A percentile compares a stretch with the other conserved stretches of the same genome.
Evolutionary conservation across 257 asterid genomes (phyloP).

Genomic region (Penstemon barbatus): DNA sequence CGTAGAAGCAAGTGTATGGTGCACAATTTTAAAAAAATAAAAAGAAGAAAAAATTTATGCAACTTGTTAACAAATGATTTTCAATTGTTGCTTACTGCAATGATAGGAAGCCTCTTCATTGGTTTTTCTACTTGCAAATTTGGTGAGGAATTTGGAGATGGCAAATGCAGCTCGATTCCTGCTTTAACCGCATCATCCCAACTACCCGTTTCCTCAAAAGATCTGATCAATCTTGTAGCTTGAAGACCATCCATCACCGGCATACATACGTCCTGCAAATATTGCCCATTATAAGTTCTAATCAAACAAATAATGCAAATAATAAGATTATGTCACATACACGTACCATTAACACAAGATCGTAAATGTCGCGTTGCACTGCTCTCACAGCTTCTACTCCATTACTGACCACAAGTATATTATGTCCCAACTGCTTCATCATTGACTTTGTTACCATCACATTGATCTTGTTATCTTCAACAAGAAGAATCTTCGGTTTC

Average conservation of each 20-base stretch:
- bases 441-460: slow-evolving; percentile 80
- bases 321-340: background rate
- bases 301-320: background rate
- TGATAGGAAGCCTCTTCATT: slow-evolving; percentile 56
- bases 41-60: no score
- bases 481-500: slow-evolving; percentile 79
- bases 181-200: slow-evolving; percentile 81
- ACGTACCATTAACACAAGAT: slow-evolving; percentile 78
- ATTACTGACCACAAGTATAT: slow-evolving; percentile 58
- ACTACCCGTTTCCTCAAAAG: slow-evolving; percentile 78
- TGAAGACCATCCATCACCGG: slow-evolving; percentile 92
- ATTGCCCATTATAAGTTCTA: slow-evolving; percentile 4
- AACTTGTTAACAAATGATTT: no score
- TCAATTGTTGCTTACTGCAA: slow-evolving; percentile 55
- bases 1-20: no score
- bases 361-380: slow-evolving; percentile 49
- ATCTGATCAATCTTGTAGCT: slow-evolving; percentile 79
- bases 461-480: slow-evolving; percentile 79
- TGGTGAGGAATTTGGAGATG: slow-evolving; percentile 37
- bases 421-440: slow-evolving; percentile 84
- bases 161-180: slow-evolving; percentile 53
- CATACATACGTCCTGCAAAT: slow-evolving; percentile 83
- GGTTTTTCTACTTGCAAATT: slow-evolving; percentile 28
- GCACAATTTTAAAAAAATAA: no score
- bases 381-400: slow-evolving; percentile 83